Evolutionary conservation across 768 basidiomycete species (phyloP), one percentile per base, ranked within the genome.

Genomic region (Clathrus columnatus): DNA sequence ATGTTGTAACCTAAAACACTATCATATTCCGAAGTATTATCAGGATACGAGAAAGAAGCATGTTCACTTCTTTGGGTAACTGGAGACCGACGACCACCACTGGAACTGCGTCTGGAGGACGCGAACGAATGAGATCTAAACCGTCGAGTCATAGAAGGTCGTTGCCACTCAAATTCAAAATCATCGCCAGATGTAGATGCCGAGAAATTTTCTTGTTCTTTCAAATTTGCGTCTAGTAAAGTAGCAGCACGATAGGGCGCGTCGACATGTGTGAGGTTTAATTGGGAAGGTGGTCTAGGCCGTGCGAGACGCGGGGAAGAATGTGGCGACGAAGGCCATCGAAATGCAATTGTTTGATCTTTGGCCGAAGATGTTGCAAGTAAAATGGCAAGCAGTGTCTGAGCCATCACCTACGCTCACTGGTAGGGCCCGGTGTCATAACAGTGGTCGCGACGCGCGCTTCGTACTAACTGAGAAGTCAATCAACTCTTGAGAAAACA

Each of bases 341-440:
- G 77, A 65, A 84, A 92, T 51, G 91, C 85, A 5, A 92, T 70
- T 60, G 74, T 85, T 8, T 84, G 81, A 24, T 87, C 89, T 63
- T 84, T 87, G 6, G 88, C 83, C 7, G 91, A 92, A 11, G 85
- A 84, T 4, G 89, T 89, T 43, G 91, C 87, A 30, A 96, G 80
- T 4, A 94, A 70, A 58, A 95, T 75, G 8, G 89, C 85, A 47
- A 93, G 72, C 28, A 96, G 77, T 2, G 83, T 83, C 68, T 88
- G 85, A 41, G 85, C 83, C 86, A 89, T 88, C n/a, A n/a, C n/a
- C n/a, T 36, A n/a, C 11, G 36, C 36, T 2, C n/a, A 11, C 14
- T n/a, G 36, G 36, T 36, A 36, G n/a, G n/a, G n/a, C n/a, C n/a
- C n/a, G n/a, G n/a, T n/a, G n/a, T n/a, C 36, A 36, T 36, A n/a